Base-by-base conservation (phyloP, 345 rosid genomes). In the Arabidopsis arenosa region DNA sequence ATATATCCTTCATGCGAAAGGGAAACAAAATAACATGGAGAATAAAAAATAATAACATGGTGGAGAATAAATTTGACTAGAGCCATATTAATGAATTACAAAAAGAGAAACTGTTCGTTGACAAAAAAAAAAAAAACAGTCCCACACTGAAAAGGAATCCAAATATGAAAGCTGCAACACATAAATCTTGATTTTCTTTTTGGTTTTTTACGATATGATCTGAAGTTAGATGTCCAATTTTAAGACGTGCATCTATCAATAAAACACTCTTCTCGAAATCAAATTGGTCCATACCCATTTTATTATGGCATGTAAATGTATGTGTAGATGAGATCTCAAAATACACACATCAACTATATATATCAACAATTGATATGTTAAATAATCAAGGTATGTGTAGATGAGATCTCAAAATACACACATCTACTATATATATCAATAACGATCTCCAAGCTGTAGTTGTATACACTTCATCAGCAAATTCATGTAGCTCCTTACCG, bases 161-260 rank as follows among this genome's bases (percentile, higher is more conserved):
- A 75, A 5, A 21, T 32, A 61, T 12, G 63, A 51, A 73, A 75
- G 14, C 8, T 48, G 35, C 61, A 75, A 49, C 66, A 57, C 18
- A 36, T 0, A 14, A 60, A 43, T 10, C 14, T 61, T 33, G 48
- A 61, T 6, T 45, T 41, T 1, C 13, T 30, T 17, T n/a, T 67
- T 75, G 48, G 63, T 68, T 68, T 40, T 51, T 41, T 68, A 75
- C 39, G 74, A 68, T 60, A 41, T 30, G 49, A 60, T 68, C 30
- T 63, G n/a, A 43, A 32, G 32, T 68, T 68, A 60, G 9, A 49
- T 68, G 74, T 52, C 55, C 28, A 41, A 33, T 40, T 15, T 37
- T 9, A 58, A 30, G 60, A 49, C 40, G 62, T 30, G 9, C 35
- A 68, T 10, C 48, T 30, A 14, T 52, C 56, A 40, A 40, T 41